Evolutionary conservation across 805 yeast species (phyloP), one percentile per base, ranked within the genome.

Genomic region (Lachancea dasiensis): DNA sequence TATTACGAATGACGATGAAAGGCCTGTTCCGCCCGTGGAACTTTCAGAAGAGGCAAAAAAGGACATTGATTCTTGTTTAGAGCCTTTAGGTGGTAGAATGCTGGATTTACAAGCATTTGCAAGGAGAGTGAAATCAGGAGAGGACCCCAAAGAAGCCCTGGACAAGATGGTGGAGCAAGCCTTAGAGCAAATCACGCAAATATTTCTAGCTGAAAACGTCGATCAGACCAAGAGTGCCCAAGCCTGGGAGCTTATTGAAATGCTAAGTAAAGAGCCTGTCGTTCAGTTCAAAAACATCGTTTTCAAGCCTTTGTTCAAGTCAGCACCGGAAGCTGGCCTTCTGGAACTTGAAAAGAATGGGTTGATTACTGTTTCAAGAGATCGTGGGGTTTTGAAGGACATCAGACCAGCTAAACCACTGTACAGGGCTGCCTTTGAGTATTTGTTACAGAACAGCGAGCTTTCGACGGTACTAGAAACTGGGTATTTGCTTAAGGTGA

Each of bases 1-100:
- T 29, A 34, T 15, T 27, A 23, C 49, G 4, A 59, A 58, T 21
- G 62, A 56, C 19, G 50, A 56, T n/a, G 56, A 52, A 24, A 44
- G 52, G 20, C 40, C 36, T 15, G 23, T 28, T 8, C 27, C 40
- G 27, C 43, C 40, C 8, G 16, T 40, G 6, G 29, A 40, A 29
- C 31, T 43, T 34, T 25, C 44, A 18, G 49, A 49, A 5, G 47
- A 49, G 16, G 44, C 58, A 4, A 44, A 49, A 9, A 44, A 53
- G 2, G 69, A 68, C 7, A 67, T 87, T 17, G 79, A 75, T 17
- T 60, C 64, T 4, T 72, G 79, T 22, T 63, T 89, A 23, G 75
- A 66, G 19, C 94, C 95, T 9, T 63, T 92, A 19, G 98, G 98
- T 15, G 98, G 98, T 27, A 77, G 98, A 45, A 83, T 90, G 89